Evolutionary conservation across 805 yeast species (phyloP), one percentile per base, ranked within the genome.

Genomic region (Pichia sporocuriosa): DNA sequence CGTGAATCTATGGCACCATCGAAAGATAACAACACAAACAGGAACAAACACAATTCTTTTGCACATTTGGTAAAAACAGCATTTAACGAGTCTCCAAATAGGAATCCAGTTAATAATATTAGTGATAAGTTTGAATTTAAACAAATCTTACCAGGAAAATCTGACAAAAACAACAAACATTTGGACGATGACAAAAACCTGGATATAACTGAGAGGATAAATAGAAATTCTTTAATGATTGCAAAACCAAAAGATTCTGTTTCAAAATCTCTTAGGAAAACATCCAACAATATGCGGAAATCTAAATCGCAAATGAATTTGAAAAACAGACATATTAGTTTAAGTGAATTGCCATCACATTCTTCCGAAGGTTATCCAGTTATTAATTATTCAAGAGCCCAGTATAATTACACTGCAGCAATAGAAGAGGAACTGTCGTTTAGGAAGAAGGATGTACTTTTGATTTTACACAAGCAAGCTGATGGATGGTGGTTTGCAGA

Each of bases 401-500:
- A 68, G 39, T 80, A 72, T 49, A 79, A 72, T 39, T 79, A 79
- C 58, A 62, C 68, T 3, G 82, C 84, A 0, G 72, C 70, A 3
- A 73, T 79, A 21, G 77, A 79, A 13, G 80, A 75, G 40, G 86
- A 79, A 46, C 66, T 79, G 8, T 60, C 74, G 7, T 80, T 79
- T 63, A 67, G 72, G 33, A 76, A 76, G 52, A 77, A 74, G 43
- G 85, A 80, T 47, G 53, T 70, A 3, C 55, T 79, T 36, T 60
- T 75, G 42, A 73, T 79, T 3, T 51, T 77, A 15, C 69, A 67
- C 34, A 73, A 66, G 68, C 84, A 79, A 55, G 79, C 78, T 19
- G 86, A 79, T 50, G 84, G 84, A 1, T 79, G 86, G 86, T 80
- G 86, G 86, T 79, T 75, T 51, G 78, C 77, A 25, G 86, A 79